Evolutionary conservation across 768 basidiomycete species (phyloP).

Genomic region (Pluteus cervinus): DNA sequence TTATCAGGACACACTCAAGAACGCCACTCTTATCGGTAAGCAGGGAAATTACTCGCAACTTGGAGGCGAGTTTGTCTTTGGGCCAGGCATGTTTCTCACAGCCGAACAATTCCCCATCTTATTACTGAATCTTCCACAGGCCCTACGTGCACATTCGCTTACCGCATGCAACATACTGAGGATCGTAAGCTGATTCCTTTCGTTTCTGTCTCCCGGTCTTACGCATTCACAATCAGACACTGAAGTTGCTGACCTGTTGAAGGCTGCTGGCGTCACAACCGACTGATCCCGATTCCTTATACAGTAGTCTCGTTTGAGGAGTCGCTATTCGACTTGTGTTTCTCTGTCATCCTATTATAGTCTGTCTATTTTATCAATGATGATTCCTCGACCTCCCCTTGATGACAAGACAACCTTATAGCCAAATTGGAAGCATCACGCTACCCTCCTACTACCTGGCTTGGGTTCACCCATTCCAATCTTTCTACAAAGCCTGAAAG

Average conservation of each 20-base stretch:
- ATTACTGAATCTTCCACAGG: constrained; percentile 20
- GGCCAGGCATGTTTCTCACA: constrained; percentile 37
- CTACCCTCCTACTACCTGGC: too few species aligned
- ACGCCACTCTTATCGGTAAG: constrained; percentile 46
- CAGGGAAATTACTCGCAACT: constrained; percentile 58
- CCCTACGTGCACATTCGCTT: constrained; percentile 41
- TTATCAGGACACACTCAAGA: too few species aligned
- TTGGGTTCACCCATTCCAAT: too few species aligned
- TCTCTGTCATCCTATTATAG: too few species aligned
- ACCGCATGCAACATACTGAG: constrained; percentile 56
- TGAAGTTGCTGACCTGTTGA: constrained; percentile 44
- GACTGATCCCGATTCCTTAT: too few species aligned
- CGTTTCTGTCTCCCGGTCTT: constrained; percentile 12
- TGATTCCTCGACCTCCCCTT: too few species aligned
- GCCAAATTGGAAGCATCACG: too few species aligned
- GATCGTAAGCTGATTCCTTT: constrained; percentile 52
- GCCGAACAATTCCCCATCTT: not conserved
- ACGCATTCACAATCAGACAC: constrained; percentile 28
- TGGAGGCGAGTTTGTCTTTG: constrained; percentile 60
- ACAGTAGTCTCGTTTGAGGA: too few species aligned
- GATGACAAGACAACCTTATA: too few species aligned
- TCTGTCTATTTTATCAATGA: too few species aligned
- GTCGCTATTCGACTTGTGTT: too few species aligned
- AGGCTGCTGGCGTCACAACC: constrained; percentile 37
- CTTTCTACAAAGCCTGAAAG: too few species aligned